Evolutionary conservation across 23 red algal species (phyloP).

Genomic region (Cyanidioschyzon merolae): DNA sequence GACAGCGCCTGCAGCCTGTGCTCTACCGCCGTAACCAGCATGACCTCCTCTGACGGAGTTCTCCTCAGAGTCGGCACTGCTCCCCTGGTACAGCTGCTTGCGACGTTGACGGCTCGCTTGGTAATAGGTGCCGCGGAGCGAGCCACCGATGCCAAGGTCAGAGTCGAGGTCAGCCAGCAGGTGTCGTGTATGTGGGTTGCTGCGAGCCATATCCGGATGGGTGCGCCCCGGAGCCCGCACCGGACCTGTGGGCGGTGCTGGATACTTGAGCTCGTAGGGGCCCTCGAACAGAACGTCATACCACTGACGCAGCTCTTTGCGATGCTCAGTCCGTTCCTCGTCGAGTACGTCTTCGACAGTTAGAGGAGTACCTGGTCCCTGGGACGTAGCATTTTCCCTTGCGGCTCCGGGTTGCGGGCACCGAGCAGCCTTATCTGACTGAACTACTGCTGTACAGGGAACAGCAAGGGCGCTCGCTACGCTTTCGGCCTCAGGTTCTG

Average conservation of each 20-base stretch:
- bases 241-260: background rate
- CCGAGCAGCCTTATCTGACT: background rate
- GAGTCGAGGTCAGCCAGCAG: constrained; percentile 15
- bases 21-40: background rate
- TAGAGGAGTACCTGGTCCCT: no score
- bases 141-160: background rate
- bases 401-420: no score
- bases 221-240: background rate
- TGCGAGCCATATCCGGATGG: constrained; percentile 8
- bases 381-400: background rate
- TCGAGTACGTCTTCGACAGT: background rate
- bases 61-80: background rate
- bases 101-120: background rate
- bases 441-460: no score
- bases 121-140: constrained; percentile 2
- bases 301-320: constrained; percentile 1
- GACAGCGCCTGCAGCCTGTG: background rate
- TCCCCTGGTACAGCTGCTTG: background rate
- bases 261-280: constrained; percentile 15
- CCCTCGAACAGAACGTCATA: constrained; percentile 18
- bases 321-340: background rate
- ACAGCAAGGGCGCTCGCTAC: background rate
- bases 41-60: background rate
- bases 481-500: background rate
- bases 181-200: constrained; percentile 7